Percentiles rank a stretch among this genome's conserved stretches.
Evolutionary conservation across 495 filamentous ascomycete genomes (phyloP).

Genomic region (Aspergillus incahuasiensis): DNA sequence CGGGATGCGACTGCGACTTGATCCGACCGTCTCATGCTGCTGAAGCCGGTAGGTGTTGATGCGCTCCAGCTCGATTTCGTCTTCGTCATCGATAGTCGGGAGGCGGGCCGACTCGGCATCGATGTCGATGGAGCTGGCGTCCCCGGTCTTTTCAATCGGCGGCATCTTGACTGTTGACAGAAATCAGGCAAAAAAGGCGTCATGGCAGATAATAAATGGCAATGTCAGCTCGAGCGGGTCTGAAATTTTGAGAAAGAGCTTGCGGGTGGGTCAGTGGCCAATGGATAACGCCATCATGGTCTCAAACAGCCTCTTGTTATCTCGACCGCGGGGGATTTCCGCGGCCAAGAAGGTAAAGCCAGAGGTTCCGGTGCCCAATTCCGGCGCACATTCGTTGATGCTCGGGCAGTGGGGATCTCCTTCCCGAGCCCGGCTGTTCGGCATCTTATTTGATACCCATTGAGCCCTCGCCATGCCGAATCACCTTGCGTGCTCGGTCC

Average conservation of each 20-base stretch:
- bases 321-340: slow-evolving; percentile 1
- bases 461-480: neutral
- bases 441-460: neutral
- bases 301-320: neutral
- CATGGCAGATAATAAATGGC: neutral
- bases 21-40: slow-evolving; percentile 27
- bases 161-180: neutral
- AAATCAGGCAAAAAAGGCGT: neutral
- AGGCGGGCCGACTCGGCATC: slow-evolving; percentile 2
- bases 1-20: slow-evolving; percentile 21
- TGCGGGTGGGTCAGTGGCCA: slow-evolving; percentile 4
- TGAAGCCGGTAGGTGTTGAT: slow-evolving; percentile 31
- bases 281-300: neutral
- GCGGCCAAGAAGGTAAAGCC: neutral
- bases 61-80: slow-evolving; percentile 18
- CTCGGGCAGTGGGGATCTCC: neutral
- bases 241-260: neutral
- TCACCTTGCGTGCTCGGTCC: neutral
- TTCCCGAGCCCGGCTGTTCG: slow-evolving; percentile 1
- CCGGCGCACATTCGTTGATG: neutral
- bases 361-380: neutral
- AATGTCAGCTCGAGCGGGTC: slow-evolving; percentile 1
- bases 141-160: neutral
- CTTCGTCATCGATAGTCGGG: slow-evolving; percentile 7
- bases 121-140: slow-evolving; percentile 1